Conservation (phyloP, 2,329 filamentous ascomycete species). For the Cytospora piceae region DNA sequence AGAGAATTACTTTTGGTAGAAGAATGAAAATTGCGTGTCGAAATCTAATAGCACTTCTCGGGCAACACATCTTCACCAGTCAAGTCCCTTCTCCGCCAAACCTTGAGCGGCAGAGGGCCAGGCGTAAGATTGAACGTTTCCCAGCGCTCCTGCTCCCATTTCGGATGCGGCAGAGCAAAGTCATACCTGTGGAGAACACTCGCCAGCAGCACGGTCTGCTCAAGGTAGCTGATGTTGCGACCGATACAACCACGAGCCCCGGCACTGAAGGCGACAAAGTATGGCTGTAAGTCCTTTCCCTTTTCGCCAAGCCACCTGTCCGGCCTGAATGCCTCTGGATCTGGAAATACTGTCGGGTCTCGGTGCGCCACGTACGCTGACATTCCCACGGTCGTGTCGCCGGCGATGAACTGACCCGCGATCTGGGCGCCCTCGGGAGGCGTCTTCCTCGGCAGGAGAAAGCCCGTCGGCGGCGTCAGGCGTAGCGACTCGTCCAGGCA, state of each 20-base stretch:
- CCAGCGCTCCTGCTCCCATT: conserved; percentile 6
- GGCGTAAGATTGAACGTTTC: conserved; percentile 18
- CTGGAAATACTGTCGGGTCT: conserved; percentile 43
- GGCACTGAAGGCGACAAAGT: neutral
- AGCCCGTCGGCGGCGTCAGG: conserved; percentile 43
- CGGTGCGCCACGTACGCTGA: conserved; percentile 54
- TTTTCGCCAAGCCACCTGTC: conserved; percentile 41
- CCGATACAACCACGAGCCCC: conserved; percentile 35
- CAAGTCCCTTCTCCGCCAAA: conserved; percentile 8
- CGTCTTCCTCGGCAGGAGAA: conserved; percentile 51
- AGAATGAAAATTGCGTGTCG: no score
- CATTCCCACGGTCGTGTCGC: conserved; percentile 44
- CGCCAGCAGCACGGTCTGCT: conserved; percentile 50
- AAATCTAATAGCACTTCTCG: no score
- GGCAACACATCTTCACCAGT: no score
- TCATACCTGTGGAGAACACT: conserved; percentile 48
- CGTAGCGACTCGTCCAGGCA: conserved; percentile 52
- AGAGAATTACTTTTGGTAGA: no score
- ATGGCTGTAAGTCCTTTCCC: conserved; percentile 21
- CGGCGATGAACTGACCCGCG: conserved; percentile 45
- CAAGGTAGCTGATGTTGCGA: conserved; percentile 46
- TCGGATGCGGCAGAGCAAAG: conserved; percentile 33
- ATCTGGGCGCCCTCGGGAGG: conserved; percentile 46
- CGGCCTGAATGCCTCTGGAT: conserved; percentile 44
- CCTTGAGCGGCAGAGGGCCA: conserved; percentile 12